Evolutionary conservation across 805 yeast species (phyloP).

Genomic region (Saturnispora saitoi): DNA sequence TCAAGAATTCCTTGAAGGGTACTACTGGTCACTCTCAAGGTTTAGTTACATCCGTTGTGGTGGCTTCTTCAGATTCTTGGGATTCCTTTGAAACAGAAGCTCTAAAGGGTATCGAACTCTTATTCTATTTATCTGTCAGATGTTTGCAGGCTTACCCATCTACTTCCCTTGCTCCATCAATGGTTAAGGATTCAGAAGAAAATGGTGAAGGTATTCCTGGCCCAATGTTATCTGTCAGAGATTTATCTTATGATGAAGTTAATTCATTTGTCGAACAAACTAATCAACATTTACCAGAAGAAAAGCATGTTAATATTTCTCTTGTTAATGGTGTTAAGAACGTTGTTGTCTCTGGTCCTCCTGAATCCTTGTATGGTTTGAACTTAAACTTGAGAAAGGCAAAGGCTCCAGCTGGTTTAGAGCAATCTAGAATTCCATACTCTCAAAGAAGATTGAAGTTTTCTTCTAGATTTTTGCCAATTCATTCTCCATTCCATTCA

Average conservation of each 20-base stretch:
- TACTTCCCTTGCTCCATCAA: slow-evolving; percentile 89
- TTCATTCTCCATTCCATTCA: slow-evolving; percentile 95
- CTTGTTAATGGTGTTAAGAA: slow-evolving; percentile 93
- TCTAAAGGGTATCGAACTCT: slow-evolving; percentile 68
- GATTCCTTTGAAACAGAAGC: slow-evolving; percentile 65
- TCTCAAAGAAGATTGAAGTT: slow-evolving; percentile 91
- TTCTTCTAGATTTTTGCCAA: slow-evolving; percentile 89
- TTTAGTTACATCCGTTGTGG: slow-evolving; percentile 85
- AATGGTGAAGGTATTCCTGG: slow-evolving; percentile 95
- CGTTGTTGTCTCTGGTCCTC: slow-evolving; percentile 95
- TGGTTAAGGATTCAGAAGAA: slow-evolving; percentile 83
- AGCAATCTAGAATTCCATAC: slow-evolving; percentile 90
- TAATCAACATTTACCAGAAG: slow-evolving; percentile 86
- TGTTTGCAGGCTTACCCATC: slow-evolving; percentile 86
- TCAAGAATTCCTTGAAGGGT: slow-evolving; percentile 60
- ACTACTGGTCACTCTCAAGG: slow-evolving; percentile 90
- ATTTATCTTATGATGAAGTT: slow-evolving; percentile 72
- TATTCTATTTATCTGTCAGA: slow-evolving; percentile 91
- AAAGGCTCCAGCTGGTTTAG: slow-evolving; percentile 89
- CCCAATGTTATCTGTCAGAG: slow-evolving; percentile 95
- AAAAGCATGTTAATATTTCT: slow-evolving; percentile 84
- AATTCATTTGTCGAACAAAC: slow-evolving; percentile 74
- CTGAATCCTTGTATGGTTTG: slow-evolving; percentile 94
- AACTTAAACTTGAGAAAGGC: slow-evolving; percentile 86
- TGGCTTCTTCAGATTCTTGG: slow-evolving; percentile 81